Percentiles rank a stretch among this genome's conserved stretches.
phyloP scores from a whole-genome alignment of 31 red algal species.

The Bonnemaisonia californica region DNA sequence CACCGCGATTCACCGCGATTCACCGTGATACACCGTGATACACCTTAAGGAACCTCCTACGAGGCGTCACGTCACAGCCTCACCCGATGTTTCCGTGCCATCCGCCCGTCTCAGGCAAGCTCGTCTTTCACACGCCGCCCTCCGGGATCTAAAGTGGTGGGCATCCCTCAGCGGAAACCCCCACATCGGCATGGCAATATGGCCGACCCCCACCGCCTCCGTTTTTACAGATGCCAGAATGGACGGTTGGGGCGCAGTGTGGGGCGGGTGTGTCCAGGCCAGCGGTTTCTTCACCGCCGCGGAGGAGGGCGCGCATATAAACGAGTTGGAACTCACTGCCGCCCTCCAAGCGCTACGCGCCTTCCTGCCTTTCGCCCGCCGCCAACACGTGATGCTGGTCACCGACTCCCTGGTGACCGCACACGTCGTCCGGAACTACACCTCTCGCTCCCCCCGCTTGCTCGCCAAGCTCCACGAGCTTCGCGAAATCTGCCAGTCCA shows the following conservation, averaged over 20 bases:
- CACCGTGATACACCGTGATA: too few species aligned
- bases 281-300: constrained; percentile 19
- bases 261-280: constrained; percentile 6
- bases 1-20: too few species aligned
- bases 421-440: constrained; percentile 19
- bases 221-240: constrained; percentile 30
- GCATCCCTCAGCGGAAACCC: background rate
- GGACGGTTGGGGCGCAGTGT: constrained; percentile 35
- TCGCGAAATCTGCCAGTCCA: background rate
- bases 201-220: background rate
- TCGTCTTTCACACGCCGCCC: constrained; percentile 9
- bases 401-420: constrained; percentile 25
- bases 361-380: background rate
- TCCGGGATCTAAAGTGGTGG: constrained; percentile 10
- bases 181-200: constrained; percentile 1
- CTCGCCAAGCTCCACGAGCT: constrained; percentile 5
- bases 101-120: too few species aligned
- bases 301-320: background rate
- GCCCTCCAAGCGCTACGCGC: constrained; percentile 1
- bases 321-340: background rate
- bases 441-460: background rate
- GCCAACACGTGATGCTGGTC: background rate
- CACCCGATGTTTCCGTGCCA: too few species aligned
- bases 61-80: too few species aligned
- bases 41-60: too few species aligned